Percentiles rank a stretch among this genome's conserved stretches.
Conservation (phyloP, 305 asterid species). For the Striga hermonthica region DNA sequence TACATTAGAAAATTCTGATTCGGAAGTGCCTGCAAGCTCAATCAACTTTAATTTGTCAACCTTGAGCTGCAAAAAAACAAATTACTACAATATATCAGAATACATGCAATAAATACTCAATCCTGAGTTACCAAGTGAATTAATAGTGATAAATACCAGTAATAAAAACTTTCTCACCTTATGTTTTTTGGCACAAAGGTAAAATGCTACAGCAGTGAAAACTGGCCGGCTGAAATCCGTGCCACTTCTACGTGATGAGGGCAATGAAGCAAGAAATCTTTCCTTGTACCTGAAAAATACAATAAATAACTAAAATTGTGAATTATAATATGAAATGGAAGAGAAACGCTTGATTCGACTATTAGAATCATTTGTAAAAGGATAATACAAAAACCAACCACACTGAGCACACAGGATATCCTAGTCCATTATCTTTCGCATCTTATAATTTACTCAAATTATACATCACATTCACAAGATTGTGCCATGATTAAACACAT, state of each 20-base stretch:
- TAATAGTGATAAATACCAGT: constrained; percentile 9
- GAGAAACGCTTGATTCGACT: background rate
- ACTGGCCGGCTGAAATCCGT: constrained; percentile 85
- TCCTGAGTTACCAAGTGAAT: background rate
- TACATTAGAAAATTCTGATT: constrained; percentile 77
- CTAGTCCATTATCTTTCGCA: no score
- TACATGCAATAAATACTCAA: background rate
- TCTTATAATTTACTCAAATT: no score
- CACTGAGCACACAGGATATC: no score
- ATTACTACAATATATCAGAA: constrained; percentile 12
- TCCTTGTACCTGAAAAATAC: constrained; percentile 62
- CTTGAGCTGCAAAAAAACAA: constrained; percentile 59
- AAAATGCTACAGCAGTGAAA: constrained; percentile 78
- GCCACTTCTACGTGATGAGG: constrained; percentile 67
- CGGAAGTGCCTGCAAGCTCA: constrained; percentile 86
- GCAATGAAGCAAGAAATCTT: constrained; percentile 77
- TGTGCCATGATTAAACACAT: background rate
- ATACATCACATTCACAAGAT: no score
- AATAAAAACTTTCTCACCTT: constrained; percentile 49
- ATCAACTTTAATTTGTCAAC: constrained; percentile 75
- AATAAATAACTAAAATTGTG: background rate
- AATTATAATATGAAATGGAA: background rate
- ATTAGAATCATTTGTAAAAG: no score
- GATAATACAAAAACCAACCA: no score
- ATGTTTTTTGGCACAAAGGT: constrained; percentile 71